Evolutionary conservation across 371 early-diverging fungal genomes (phyloP).

Genomic region (Chytridium lagenaria): DNA sequence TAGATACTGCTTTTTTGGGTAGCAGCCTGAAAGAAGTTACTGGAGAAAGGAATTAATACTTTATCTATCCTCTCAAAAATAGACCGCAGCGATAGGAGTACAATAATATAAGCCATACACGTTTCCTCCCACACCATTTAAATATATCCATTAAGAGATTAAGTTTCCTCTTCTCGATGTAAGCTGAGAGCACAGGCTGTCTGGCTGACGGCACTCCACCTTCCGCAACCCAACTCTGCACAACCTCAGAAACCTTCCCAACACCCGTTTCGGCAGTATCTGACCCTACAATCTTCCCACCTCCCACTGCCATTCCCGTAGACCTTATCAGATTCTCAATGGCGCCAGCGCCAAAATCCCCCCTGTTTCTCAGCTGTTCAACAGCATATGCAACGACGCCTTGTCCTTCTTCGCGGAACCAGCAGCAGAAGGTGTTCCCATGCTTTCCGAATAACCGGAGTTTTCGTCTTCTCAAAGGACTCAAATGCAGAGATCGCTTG

Average conservation of each 20-base stretch:
- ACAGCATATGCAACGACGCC: background rate
- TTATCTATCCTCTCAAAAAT: too few relatives aligned
- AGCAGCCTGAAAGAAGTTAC: too few relatives aligned
- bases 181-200: background rate
- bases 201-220: background rate
- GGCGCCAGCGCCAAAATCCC: background rate
- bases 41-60: too few relatives aligned
- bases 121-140: too few relatives aligned
- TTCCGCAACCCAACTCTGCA: background rate
- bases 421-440: background rate
- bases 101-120: too few relatives aligned
- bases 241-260: background rate
- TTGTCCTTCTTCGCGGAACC: background rate
- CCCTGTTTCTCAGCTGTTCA: background rate
- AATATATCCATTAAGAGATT: conserved; percentile 1
- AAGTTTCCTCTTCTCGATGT: background rate
- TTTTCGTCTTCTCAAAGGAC: background rate
- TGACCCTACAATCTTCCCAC: background rate
- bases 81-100: too few relatives aligned
- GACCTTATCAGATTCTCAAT: background rate
- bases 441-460: background rate
- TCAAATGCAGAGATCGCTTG: background rate
- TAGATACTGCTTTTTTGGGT: too few relatives aligned
- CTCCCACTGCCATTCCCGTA: background rate
- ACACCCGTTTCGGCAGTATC: background rate